Evolutionary conservation across 371 early-diverging fungal species (phyloP).

Genomic region (Mucor ambiguus): DNA sequence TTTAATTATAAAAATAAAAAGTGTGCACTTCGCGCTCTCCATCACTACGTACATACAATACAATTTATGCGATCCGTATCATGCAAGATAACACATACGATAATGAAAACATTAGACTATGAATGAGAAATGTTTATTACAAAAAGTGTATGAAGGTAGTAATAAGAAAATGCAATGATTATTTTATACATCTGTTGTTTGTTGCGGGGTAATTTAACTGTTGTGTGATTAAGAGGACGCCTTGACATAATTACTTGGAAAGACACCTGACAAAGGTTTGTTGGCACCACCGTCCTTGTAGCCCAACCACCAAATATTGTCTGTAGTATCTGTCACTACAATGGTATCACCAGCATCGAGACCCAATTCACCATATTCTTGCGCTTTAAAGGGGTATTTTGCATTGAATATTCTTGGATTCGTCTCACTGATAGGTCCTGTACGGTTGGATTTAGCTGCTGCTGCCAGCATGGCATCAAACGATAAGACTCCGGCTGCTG

Average conservation of each 20-base stretch:
- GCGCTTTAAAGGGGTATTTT: constrained; percentile 72
- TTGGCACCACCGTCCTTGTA: constrained; percentile 61
- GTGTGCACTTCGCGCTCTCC: too few species aligned
- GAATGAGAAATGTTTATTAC: too few species aligned
- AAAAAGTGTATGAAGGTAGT: too few species aligned
- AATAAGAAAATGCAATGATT: too few species aligned
- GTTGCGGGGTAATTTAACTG: too few species aligned
- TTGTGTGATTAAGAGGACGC: too few species aligned
- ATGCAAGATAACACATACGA: too few species aligned
- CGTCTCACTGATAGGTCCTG: constrained; percentile 26
- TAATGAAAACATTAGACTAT: too few species aligned
- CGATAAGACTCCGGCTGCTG: constrained; percentile 27
- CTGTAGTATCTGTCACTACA: constrained; percentile 76
- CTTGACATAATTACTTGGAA: constrained; percentile 42
- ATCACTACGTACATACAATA: too few species aligned
- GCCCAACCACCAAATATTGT: constrained; percentile 87
- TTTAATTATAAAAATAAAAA: too few species aligned
- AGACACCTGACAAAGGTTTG: constrained; percentile 32
- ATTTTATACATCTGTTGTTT: too few species aligned
- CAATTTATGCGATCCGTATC: too few species aligned
- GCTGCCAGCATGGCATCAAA: constrained; percentile 35
- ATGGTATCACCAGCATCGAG: constrained; percentile 68
- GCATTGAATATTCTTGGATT: constrained; percentile 61
- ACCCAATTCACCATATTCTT: constrained; percentile 77
- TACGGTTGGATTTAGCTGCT: constrained; percentile 22